Base-by-base conservation (phyloP, 495 filamentous ascomycete species). In the Xylaria nigripes region DNA sequence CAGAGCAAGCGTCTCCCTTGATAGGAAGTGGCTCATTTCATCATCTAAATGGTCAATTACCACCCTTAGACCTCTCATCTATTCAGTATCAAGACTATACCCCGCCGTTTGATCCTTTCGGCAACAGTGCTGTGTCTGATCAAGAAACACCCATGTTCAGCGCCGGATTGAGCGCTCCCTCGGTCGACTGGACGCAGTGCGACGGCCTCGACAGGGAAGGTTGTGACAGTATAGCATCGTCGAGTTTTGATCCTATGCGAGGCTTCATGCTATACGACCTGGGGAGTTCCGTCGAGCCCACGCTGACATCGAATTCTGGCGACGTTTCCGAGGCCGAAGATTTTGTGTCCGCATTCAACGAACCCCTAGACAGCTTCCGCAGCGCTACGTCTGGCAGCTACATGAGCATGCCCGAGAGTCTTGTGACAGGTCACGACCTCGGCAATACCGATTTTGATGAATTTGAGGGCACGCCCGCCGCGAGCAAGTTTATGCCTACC, bases 281-380 rank as follows among this genome's bases (percentile, higher is more conserved):
- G 55, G 85, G 78, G 56, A 67, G 63, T 43, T 74, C 73, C 54
- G 76, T 76, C 45, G 72, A 79, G 45, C 70, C 74, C 43, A 80
- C 76, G 6, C 71, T 83, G 51, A 85, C 84, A 2, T 88, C 85
- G 3, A 89, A 84, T 8, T 89, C 86, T 2, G 86, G 86, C 27
- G 85, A 89, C 55, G 80, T 86, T 25, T 89, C 86, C 13, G 86
- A 89, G 66, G 80, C 80, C 13, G 86, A 87, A 49, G 86, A 90
- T 45, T 76, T 77, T 60, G 61, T 72, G 43, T 67, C 76, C n/a
- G 78, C 75, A 54, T 74, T 77, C 50, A 77, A 79, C 53, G 80
- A 81, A 56, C 72, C 65, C 12, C 59, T 77, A 51, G 74, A 80
- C 51, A 70, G 73, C 43, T 81, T 76, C 61, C 62, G 75, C 55